phyloP scores from a whole-genome alignment of 148 eudicot genomes.

The Pouteria glomerata region DNA sequence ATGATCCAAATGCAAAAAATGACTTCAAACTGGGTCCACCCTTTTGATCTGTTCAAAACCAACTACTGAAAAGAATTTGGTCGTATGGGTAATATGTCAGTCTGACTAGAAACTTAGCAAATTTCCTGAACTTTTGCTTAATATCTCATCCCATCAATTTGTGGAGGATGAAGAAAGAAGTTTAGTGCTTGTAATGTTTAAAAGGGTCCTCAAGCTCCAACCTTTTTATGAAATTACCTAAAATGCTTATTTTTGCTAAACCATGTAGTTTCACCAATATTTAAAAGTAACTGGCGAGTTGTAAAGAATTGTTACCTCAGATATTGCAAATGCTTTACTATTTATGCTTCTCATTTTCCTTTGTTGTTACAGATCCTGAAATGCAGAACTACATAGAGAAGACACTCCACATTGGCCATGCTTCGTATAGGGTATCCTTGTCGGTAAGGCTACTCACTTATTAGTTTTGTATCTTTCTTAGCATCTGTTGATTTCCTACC shows the following conservation, averaged over 20 bases:
- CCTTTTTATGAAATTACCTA: no score
- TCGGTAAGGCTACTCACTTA: slow-evolving; percentile 40
- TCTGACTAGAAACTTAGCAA: background rate
- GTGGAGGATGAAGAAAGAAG: background rate
- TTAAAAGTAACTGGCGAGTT: no score
- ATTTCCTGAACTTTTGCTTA: background rate
- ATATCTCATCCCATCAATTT: background rate
- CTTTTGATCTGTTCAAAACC: background rate
- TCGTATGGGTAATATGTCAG: no score
- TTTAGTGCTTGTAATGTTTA: background rate
- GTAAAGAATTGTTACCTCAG: no score
- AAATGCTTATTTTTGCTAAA: no score
- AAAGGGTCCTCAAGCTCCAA: no score
- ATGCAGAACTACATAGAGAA: slow-evolving; percentile 67
- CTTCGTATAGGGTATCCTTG: slow-evolving; percentile 62
- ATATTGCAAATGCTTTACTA: background rate
- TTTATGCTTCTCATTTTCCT: slow-evolving; percentile 5
- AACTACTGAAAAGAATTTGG: background rate
- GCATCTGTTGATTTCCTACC: background rate
- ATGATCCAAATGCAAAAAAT: background rate
- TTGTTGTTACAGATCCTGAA: slow-evolving; percentile 46
- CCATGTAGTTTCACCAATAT: no score
- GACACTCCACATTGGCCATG: slow-evolving; percentile 56
- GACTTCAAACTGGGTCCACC: background rate
- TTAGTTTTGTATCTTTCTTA: slow-evolving; percentile 5